Evolutionary conservation across 495 filamentous ascomycete species (phyloP), one percentile per base, ranked within the genome.

Genomic region (Penicillium daleae): DNA sequence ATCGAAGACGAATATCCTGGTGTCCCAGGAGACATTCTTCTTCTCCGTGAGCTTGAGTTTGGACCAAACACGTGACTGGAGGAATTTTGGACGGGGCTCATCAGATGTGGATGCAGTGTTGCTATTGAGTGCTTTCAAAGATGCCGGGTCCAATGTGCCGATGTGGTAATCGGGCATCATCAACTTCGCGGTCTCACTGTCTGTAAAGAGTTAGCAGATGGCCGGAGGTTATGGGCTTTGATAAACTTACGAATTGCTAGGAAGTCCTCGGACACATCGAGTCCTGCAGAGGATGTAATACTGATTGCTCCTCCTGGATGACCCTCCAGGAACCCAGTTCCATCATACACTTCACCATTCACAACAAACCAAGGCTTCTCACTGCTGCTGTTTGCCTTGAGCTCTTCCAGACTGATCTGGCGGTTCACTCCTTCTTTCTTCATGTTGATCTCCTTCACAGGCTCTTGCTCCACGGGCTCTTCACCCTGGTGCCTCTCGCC

Each of bases 131-230:
- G 78, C 72, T 56, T 77, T 67, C 3, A 81, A 76, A 32, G 89
- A 85, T 17, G 77, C 78, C 62, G 86, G 80, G 66, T 88, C 82
- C 37, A 95, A 82, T 29, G 86, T 86, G 60, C 94, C 94, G 66
- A 98, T 87, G 73, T 98, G 94, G 69, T 97, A 96, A 57, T 82
- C 78, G 29, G 85, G 84, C 87, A 98, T 94, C 93, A 98, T 96
- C 29, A 78, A 82, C 77, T 96, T 97, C 40, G 94, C 94, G 21
- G 90, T 97, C 77, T 97, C 93, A 72, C 87, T 90, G 71, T 96
- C 92, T 96, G 71, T 55, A 2, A 39, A 22, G 1, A 4, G 31
- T 55, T 24, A 57, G 66, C 64, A 64, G 17, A 10, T 15, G 6
- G 57, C 53, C 49, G 26, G 0, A 22, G 1, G 7, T 10, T 21